Conservation (phyloP, 495 filamentous ascomycete genomes). For the Penicillium flavigenum region DNA sequence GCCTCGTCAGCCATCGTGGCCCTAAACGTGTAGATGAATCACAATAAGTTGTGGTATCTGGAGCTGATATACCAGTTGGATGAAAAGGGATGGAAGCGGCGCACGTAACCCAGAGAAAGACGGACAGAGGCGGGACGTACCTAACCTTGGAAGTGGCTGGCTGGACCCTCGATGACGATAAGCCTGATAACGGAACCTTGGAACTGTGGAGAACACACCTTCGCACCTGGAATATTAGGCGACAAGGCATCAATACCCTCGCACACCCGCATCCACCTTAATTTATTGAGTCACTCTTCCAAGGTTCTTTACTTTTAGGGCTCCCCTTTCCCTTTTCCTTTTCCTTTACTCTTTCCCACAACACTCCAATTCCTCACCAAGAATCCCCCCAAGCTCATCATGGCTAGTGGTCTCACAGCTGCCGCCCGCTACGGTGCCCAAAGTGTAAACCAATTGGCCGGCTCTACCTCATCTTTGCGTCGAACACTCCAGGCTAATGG, state of each 20-base stretch:
- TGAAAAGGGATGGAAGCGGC: neutral
- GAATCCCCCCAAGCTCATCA: constrained; percentile 21
- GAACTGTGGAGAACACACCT: constrained; percentile 23
- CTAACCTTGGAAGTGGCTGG: constrained; percentile 9
- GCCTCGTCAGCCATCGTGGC: constrained; percentile 42
- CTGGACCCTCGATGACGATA: constrained; percentile 26
- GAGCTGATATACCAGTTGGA: neutral
- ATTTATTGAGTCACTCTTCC: constrained; percentile 25
- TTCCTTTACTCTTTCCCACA: constrained; percentile 13
- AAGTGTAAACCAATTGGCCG: constrained; percentile 36
- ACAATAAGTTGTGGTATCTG: neutral
- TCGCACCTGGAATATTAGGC: constrained; percentile 11
- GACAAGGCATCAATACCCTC: constrained; percentile 7
- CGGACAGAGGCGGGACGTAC: neutral
- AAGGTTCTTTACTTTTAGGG: constrained; percentile 3
- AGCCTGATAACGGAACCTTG: constrained; percentile 25
- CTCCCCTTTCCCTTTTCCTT: neutral
- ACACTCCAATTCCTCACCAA: constrained; percentile 4
- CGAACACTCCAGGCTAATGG: constrained; percentile 35
- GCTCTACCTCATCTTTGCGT: constrained; percentile 34
- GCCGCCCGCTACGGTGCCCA: constrained; percentile 49
- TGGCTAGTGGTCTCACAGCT: constrained; percentile 51
- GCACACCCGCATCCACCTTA: constrained; percentile 11
- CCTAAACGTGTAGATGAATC: constrained; percentile 12
- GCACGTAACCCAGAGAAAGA: neutral